phyloP scores from a whole-genome alignment of 1,284 basidiomycete species.

The Boletus chippewaensis region DNA sequence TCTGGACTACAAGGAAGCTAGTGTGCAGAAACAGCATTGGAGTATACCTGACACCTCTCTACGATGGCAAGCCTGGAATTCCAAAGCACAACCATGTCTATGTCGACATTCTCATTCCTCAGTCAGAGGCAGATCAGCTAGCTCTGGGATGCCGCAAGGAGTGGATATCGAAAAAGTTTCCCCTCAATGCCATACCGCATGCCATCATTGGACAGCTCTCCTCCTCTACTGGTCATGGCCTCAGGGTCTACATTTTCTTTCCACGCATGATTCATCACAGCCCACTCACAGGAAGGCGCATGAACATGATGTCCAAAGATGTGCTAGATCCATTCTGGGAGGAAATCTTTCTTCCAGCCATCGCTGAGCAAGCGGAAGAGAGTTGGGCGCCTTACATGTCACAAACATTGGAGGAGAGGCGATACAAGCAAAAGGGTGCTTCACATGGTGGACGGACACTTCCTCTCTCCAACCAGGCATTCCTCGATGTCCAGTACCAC shows the following conservation, averaged over 20 bases:
- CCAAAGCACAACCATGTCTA: neutral
- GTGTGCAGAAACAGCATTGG: neutral
- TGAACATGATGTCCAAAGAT: neutral
- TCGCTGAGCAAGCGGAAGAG: neutral
- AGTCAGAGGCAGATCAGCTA: neutral
- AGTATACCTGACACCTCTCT: neutral
- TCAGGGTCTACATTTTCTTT: slow-evolving; percentile 12
- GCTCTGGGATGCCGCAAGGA: neutral
- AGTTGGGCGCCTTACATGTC: neutral
- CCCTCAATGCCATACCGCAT: neutral
- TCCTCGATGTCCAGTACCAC: neutral
- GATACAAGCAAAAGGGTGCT: neutral
- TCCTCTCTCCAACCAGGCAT: neutral
- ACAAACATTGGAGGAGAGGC: neutral
- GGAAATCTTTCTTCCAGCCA: slow-evolving; percentile 9
- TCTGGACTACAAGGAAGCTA: neutral
- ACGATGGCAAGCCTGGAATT: neutral
- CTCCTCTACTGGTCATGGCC: too few species aligned
- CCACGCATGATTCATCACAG: slow-evolving; percentile 17
- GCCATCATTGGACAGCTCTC: neutral
- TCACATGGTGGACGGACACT: too few species aligned
- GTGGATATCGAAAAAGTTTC: neutral
- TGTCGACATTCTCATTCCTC: neutral
- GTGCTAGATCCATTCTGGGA: slow-evolving; percentile 14
- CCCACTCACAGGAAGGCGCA: neutral